A percentile compares a stretch with the other conserved stretches of the same genome.
Evolutionary conservation across 1,284 basidiomycete genomes (phyloP).

Genomic region (Megacollybia platyphylla): DNA sequence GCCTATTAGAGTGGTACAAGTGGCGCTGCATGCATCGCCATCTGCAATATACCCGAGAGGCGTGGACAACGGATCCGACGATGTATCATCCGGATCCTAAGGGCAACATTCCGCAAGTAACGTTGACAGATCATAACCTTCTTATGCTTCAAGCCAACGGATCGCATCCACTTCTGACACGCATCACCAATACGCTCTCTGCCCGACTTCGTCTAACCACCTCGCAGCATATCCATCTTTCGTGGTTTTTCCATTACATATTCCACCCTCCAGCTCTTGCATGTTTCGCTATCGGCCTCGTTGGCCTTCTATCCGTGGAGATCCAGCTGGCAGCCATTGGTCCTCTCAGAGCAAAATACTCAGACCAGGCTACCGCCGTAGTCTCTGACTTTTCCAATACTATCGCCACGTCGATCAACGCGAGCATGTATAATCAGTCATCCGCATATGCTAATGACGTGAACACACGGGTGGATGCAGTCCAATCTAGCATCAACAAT

Average conservation of each 20-base stretch:
- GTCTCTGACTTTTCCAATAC: conserved; percentile 55
- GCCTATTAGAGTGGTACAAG: conserved; percentile 68
- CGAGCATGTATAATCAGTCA: conserved; percentile 71
- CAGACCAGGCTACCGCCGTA: conserved; percentile 42
- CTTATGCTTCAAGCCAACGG: conserved; percentile 57
- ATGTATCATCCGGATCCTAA: conserved; percentile 24
- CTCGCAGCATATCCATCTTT: conserved; percentile 49
- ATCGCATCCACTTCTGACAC: conserved; percentile 59
- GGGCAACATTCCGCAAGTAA: conserved; percentile 35
- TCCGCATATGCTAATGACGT: conserved; percentile 62
- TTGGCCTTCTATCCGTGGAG: conserved; percentile 83
- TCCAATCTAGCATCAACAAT: conserved; percentile 72
- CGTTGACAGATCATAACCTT: conserved; percentile 62
- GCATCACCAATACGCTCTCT: conserved; percentile 44
- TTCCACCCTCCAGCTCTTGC: conserved; percentile 84
- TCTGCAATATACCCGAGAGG: conserved; percentile 56
- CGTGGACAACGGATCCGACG: conserved; percentile 63
- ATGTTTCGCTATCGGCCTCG: conserved; percentile 80
- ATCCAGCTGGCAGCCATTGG: conserved; percentile 72
- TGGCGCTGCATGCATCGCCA: conserved; percentile 59
- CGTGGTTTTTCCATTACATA: conserved; percentile 82
- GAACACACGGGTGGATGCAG: conserved; percentile 56
- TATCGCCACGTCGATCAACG: conserved; percentile 71
- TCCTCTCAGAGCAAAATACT: conserved; percentile 56
- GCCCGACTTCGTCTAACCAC: conserved; percentile 36